phyloP scores from a whole-genome alignment of 345 rosid species.

The Boechera retrofracta region DNA sequence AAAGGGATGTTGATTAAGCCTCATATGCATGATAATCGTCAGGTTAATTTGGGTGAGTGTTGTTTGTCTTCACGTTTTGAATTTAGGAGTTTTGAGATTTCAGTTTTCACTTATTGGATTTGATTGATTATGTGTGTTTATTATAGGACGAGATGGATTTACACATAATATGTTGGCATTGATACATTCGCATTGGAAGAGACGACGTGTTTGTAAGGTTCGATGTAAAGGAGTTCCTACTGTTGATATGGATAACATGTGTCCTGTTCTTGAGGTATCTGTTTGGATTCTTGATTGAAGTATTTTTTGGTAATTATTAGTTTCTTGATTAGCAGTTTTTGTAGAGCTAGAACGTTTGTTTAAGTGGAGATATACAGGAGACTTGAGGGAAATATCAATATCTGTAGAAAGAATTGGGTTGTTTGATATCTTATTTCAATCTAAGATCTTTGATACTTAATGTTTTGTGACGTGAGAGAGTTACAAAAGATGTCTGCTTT shows the following conservation, averaged over 20 bases:
- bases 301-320: neutral
- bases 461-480: constrained; percentile 27
- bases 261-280: constrained; percentile 82
- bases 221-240: constrained; percentile 92
- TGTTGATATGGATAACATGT: constrained; percentile 85
- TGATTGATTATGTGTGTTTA: neutral
- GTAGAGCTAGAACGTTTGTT: neutral
- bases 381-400: neutral
- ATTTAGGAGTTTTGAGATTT: neutral
- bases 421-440: neutral
- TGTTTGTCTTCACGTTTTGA: neutral
- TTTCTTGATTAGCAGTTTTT: neutral
- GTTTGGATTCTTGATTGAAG: neutral
- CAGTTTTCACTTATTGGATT: neutral
- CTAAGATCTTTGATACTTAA: neutral
- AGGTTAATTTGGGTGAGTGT: constrained; percentile 85
- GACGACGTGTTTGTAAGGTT: constrained; percentile 81
- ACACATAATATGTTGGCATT: constrained; percentile 96
- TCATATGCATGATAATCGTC: constrained; percentile 73
- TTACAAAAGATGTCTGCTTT: neutral
- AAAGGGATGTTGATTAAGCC: constrained; percentile 73
- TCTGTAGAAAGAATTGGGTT: neutral
- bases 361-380: constrained; percentile 10
- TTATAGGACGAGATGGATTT: constrained; percentile 87
- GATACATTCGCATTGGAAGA: constrained; percentile 88